Percentiles rank a stretch among this genome's conserved stretches.
phyloP scores from a whole-genome alignment of 176 grass and related monocot genomes.

The Miscanthus lutarioriparius region DNA sequence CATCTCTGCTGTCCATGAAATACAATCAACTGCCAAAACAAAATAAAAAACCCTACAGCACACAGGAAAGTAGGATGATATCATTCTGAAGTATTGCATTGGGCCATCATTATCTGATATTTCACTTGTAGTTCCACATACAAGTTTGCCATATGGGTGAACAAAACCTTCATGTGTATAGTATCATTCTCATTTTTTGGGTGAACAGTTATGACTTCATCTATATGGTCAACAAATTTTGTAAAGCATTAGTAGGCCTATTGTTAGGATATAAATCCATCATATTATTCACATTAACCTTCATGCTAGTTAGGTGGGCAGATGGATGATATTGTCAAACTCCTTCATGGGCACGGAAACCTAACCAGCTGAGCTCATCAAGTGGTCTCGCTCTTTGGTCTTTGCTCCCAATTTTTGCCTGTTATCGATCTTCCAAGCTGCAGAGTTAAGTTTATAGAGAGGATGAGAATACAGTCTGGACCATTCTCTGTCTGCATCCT shows the following conservation, averaged over 20 bases:
- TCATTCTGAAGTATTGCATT: neutral
- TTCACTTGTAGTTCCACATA: neutral
- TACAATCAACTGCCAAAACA: neutral
- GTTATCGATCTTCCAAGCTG: constrained; percentile 2
- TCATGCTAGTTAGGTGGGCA: neutral
- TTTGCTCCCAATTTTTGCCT: neutral
- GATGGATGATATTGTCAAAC: neutral
- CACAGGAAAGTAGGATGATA: neutral
- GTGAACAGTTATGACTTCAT: neutral
- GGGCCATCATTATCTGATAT: neutral
- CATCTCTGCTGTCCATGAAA: neutral
- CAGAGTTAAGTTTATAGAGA: neutral
- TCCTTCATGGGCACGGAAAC: neutral
- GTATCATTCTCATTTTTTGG: neutral
- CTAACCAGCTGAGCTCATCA: neutral
- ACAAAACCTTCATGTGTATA: neutral
- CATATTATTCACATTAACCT: neutral
- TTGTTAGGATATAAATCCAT: neutral
- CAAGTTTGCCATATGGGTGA: neutral
- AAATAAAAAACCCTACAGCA: neutral
- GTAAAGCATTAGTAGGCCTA: neutral
- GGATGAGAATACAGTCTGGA: neutral
- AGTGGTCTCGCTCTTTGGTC: neutral
- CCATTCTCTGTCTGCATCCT: constrained; percentile 4
- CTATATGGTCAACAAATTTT: neutral